phyloP scores from a whole-genome alignment of 805 yeast genomes.

The Blastobotrys chiropterorum region DNA sequence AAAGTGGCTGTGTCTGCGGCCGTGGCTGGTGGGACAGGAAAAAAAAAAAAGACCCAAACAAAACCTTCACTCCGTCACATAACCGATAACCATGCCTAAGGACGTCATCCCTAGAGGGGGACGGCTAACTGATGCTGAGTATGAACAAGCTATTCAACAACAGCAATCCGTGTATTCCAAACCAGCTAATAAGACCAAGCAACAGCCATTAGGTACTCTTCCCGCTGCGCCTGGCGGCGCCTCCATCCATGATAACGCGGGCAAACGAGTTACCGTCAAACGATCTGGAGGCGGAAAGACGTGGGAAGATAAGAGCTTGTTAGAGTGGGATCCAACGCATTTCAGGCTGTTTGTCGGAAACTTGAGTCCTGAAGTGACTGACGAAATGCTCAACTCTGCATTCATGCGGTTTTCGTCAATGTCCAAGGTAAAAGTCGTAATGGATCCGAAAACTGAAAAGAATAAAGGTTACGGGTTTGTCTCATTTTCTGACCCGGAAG shows the following conservation, averaged over 20 bases:
- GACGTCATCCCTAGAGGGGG: not conserved
- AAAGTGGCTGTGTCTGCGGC: too few species aligned
- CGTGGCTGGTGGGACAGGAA: too few species aligned
- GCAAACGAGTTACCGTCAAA: slow-evolving; percentile 32
- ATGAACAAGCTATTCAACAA: slow-evolving; percentile 13
- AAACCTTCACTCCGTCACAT: not conserved
- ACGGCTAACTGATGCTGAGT: slow-evolving; percentile 14
- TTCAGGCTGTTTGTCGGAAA: slow-evolving; percentile 73
- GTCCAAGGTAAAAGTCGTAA: slow-evolving; percentile 54
- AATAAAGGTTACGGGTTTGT: slow-evolving; percentile 72
- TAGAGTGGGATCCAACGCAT: slow-evolving; percentile 66
- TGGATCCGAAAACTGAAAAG: slow-evolving; percentile 40
- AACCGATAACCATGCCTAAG: not conserved
- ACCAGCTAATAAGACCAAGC: not conserved
- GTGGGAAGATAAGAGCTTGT: slow-evolving; percentile 43
- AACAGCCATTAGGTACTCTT: not conserved
- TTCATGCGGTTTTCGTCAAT: slow-evolving; percentile 49
- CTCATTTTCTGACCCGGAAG: slow-evolving; percentile 57
- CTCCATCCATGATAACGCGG: too few species aligned
- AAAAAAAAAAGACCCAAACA: too few species aligned
- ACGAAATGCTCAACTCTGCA: slow-evolving; percentile 47
- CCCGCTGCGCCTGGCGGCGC: not conserved
- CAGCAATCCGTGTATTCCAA: slow-evolving; percentile 18
- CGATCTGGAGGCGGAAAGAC: slow-evolving; percentile 41
- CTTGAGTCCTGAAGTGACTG: slow-evolving; percentile 60